Percentiles rank a stretch among this genome's conserved stretches.
phyloP scores from a whole-genome alignment of 257 asterid species.

The Striga asiatica region DNA sequence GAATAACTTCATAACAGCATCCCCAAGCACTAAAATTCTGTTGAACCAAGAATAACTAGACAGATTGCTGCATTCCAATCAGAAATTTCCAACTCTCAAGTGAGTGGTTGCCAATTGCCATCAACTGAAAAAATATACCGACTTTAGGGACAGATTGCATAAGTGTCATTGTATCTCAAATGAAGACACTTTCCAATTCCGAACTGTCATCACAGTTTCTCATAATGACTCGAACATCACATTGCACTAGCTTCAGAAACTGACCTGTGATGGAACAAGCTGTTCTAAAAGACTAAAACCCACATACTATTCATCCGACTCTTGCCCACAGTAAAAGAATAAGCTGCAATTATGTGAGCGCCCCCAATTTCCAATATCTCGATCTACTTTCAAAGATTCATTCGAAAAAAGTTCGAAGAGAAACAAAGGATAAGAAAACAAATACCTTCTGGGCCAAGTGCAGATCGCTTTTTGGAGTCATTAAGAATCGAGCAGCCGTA shows the following conservation, averaged over 20 bases:
- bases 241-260: background rate
- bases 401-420: background rate
- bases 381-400: constrained; percentile 14
- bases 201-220: background rate
- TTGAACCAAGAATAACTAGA: background rate
- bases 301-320: background rate
- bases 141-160: background rate
- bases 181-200: background rate
- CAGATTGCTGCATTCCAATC: background rate
- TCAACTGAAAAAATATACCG: background rate
- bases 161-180: background rate
- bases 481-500: constrained; percentile 54
- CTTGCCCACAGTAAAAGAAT: constrained; percentile 4
- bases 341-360: background rate
- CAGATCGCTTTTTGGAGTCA: constrained; percentile 71
- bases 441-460: constrained; percentile 86
- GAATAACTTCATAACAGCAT: background rate
- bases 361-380: constrained; percentile 19
- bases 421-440: too few relatives aligned
- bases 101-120: background rate
- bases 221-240: too few relatives aligned
- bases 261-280: background rate
- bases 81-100: background rate
- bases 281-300: constrained; percentile 4
- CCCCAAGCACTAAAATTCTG: background rate